Evolutionary conservation across 2,329 filamentous ascomycete species (phyloP).

Genomic region (Dactylellina cionopaga): DNA sequence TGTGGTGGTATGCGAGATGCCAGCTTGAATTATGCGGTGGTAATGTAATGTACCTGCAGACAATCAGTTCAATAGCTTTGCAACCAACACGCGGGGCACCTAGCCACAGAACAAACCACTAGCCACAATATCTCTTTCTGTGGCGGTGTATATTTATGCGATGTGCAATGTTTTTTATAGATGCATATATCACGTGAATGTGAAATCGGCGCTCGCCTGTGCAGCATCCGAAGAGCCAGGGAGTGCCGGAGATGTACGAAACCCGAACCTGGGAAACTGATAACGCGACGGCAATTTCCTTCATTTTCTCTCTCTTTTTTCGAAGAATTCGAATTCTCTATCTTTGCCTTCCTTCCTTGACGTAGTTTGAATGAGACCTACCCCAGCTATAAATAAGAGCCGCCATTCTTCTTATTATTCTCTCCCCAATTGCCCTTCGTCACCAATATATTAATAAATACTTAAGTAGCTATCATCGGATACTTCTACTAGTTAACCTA

Average conservation of each 20-base stretch:
- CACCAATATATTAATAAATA: background rate
- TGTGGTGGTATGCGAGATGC: too few relatives aligned
- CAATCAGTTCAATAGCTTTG: too few relatives aligned
- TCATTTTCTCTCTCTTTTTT: background rate
- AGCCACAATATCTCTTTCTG: too few relatives aligned
- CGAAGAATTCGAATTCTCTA: too few relatives aligned
- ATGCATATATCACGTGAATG: too few relatives aligned
- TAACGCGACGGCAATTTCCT: constrained; percentile 37
- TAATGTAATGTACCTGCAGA: constrained; percentile 9
- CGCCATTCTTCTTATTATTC: background rate
- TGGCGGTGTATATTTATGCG: background rate
- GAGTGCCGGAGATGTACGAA: constrained; percentile 38
- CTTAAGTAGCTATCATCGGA: background rate
- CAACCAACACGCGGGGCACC: constrained; percentile 7
- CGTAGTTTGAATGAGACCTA: too few relatives aligned
- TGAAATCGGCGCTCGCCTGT: constrained; percentile 46
- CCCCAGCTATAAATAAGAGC: constrained; percentile 32
- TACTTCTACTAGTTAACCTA: too few relatives aligned
- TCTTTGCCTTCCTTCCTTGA: constrained; percentile 29
- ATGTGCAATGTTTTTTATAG: too few relatives aligned
- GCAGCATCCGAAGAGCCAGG: constrained; percentile 17
- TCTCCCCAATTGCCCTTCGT: background rate
- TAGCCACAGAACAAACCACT: too few relatives aligned
- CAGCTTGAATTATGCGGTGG: too few relatives aligned
- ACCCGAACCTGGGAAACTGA: too few relatives aligned